These are phyloP conservation scores for Lolium perenne DNA, from an alignment of 176 grass and related monocot species.

Conservation along the genomic window DNA sequence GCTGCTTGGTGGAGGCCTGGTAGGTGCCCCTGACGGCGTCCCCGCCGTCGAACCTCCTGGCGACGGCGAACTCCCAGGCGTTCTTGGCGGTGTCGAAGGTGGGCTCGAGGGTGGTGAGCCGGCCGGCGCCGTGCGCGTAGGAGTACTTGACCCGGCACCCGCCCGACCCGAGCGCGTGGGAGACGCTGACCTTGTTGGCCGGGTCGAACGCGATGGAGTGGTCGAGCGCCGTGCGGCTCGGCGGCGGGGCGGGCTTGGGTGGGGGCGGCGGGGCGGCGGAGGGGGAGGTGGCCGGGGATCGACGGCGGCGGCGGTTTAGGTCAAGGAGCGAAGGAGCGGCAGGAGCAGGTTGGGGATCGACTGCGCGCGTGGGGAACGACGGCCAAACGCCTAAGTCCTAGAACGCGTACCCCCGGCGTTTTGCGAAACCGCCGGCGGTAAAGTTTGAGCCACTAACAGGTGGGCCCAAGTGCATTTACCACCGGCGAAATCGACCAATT, in stretches of 20 bases:
- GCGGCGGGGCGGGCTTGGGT: neutral
- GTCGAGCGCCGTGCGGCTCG: slow-evolving; percentile 65
- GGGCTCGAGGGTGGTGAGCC: slow-evolving; percentile 79
- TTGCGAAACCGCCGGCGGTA: too few relatives aligned
- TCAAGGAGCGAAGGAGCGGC: too few relatives aligned
- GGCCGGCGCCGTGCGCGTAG: slow-evolving; percentile 66
- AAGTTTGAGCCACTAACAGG: too few relatives aligned
- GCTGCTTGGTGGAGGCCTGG: slow-evolving; percentile 69
- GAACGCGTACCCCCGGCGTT: too few relatives aligned
- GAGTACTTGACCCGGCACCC: slow-evolving; percentile 80
- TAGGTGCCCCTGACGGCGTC: slow-evolving; percentile 73
- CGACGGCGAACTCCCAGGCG: slow-evolving; percentile 83
- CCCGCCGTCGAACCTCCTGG: slow-evolving; percentile 61
- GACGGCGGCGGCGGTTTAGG: too few relatives aligned
- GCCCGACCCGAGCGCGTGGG: slow-evolving; percentile 59
- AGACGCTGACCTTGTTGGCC: slow-evolving; percentile 73
- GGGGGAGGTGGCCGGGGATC: slow-evolving; percentile 21
- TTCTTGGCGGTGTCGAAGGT: slow-evolving; percentile 76
- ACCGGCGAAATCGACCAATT: too few relatives aligned
- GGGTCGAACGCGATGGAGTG: slow-evolving; percentile 66
- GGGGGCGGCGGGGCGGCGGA: neutral
- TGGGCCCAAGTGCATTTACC: too few relatives aligned
- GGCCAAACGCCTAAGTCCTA: too few relatives aligned
- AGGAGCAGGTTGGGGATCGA: too few relatives aligned
- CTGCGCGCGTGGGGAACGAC: too few relatives aligned